Evolutionary conservation across 148 eudicot species (phyloP).

Genomic region (Chenopodium quinoa): DNA sequence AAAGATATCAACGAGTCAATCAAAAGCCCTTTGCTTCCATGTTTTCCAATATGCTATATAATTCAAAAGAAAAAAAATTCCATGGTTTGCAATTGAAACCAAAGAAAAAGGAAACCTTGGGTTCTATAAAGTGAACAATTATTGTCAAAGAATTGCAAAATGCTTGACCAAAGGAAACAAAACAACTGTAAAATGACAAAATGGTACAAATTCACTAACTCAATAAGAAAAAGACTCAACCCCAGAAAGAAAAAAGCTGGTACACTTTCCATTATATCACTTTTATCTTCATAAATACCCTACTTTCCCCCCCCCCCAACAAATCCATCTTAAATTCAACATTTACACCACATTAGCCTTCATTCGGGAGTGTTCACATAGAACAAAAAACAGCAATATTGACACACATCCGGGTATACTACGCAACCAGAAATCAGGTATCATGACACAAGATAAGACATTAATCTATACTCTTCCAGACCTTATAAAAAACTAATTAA

Average conservation of each 20-base stretch:
- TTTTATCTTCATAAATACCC: not conserved
- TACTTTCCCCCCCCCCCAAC: not conserved
- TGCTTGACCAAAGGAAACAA: not conserved
- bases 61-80: slow-evolving; percentile 11
- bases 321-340: slow-evolving; percentile 4
- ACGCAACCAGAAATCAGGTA: not conserved
- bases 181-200: slow-evolving; percentile 9
- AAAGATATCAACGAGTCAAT: slow-evolving; percentile 10
- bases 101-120: slow-evolving; percentile 13
- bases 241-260: slow-evolving; percentile 8
- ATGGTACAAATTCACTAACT: slow-evolving; percentile 2
- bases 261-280: slow-evolving; percentile 12
- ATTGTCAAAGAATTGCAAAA: slow-evolving; percentile 13
- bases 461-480: not conserved
- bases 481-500: not conserved
- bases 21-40: slow-evolving; percentile 20
- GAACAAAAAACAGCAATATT: not conserved
- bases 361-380: not conserved
- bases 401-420: not conserved
- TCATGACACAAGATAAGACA: not conserved
- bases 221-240: not conserved
- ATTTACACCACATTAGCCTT: slow-evolving; percentile 1
- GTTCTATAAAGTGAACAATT: slow-evolving; percentile 27
- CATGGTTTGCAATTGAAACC: not conserved
- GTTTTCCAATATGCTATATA: slow-evolving; percentile 8